Conservation (phyloP, 1,139 yeast genomes). For the Pichia sp. region DNA sequence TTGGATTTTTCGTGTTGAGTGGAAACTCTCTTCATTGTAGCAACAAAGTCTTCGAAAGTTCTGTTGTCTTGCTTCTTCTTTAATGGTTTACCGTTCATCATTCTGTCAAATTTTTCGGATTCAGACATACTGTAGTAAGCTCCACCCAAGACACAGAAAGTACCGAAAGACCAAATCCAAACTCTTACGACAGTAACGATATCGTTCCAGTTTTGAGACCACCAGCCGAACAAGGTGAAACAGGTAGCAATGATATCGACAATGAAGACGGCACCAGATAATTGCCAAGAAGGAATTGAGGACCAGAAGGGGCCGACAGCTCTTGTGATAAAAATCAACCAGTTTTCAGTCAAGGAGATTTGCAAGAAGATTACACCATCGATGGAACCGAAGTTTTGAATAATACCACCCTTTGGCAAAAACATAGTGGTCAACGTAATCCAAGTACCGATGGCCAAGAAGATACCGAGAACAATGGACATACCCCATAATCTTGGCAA, state of each 20-base stretch:
- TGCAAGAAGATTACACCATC: constrained; percentile 91
- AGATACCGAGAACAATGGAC: constrained; percentile 77
- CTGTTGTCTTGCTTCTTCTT: constrained; percentile 66
- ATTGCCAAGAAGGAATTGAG: constrained; percentile 89
- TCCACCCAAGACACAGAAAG: constrained; percentile 95
- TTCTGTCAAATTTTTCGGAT: constrained; percentile 83
- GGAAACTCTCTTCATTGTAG: constrained; percentile 96
- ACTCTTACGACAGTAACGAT: constrained; percentile 89
- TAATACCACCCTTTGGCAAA: constrained; percentile 81
- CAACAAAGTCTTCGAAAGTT: constrained; percentile 91
- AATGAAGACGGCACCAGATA: constrained; percentile 83
- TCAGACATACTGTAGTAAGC: constrained; percentile 90
- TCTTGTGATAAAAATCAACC: constrained; percentile 94
- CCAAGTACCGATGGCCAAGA: constrained; percentile 89
- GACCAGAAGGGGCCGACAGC: constrained; percentile 97
- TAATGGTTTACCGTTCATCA: constrained; percentile 85
- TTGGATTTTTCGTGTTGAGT: constrained; percentile 87
- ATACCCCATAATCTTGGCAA: constrained; percentile 96
- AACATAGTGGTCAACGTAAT: constrained; percentile 88
- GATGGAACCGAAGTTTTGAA: constrained; percentile 89
- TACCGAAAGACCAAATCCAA: constrained; percentile 95
- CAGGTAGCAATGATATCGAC: constrained; percentile 88
- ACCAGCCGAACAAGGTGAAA: constrained; percentile 94
- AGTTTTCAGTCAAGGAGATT: constrained; percentile 89
- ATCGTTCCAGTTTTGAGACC: constrained; percentile 97